Evolutionary conservation across 805 yeast genomes (phyloP), one percentile per base, ranked within the genome.

Genomic region (Cyberlindnera maritima): DNA sequence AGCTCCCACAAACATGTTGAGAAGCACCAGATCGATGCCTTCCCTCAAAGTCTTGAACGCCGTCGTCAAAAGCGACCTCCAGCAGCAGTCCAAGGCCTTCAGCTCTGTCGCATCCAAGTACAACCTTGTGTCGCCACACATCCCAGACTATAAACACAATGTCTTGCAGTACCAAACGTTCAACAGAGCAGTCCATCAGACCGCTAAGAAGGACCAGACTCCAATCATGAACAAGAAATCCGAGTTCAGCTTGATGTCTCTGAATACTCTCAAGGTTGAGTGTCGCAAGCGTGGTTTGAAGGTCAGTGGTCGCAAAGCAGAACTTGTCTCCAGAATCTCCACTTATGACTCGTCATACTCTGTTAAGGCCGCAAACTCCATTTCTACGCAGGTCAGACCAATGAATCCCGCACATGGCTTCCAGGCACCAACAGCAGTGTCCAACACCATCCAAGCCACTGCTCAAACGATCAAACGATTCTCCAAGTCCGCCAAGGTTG

Each of bases 291-390:
- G 83, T 50, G 86, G 87, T 0, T 62, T 83, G 49, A 79, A 76
- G 55, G 75, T 81, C 0, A 66, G 79, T n/a, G 90, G 90, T 13
- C 71, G 72, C 41, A 83, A 83, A 57, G 62, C 74, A 10, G 88
- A 83, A 26, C 64, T 83, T 20, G 70, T 82, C 21, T 58, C 64
- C 10, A 61, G 73, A 45, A 60, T 64, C 20, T 42, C 59, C 25
- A 50, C 58, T 7, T 52, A 50, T 44, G 67, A 64, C 25, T 46
- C 50, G 14, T 48, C 57, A 1, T 51, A 43, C 26, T 37, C 52
- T 15, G 43, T 46, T 14, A 41, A 38, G 20, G 37, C 43, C n/a
- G 43, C 38, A 4, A 39, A 39, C 10, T 26, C 54, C 4, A 48
- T 57, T 17, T 50, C 60, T 3, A 54, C 61, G 9, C 43, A 46